Evolutionary conservation across 1,139 yeast species (phyloP).

Genomic region (Taphrina wiesneri): DNA sequence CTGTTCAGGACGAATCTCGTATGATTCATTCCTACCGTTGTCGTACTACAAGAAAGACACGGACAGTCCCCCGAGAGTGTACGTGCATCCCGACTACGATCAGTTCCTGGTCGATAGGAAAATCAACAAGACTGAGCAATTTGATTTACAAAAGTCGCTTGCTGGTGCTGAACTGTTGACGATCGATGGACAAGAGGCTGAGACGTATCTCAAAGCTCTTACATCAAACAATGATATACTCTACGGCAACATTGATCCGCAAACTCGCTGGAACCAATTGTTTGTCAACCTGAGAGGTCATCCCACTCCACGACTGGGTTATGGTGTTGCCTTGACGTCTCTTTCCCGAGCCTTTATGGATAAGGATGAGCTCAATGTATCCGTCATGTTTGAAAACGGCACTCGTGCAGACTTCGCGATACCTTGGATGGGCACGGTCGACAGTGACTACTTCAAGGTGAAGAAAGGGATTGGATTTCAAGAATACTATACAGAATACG

Average conservation of each 20-base stretch:
- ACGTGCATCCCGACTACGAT: conserved; percentile 12
- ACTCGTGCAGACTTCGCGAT: neutral
- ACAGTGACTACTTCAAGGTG: conserved; percentile 13
- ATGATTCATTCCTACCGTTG: conserved; percentile 11
- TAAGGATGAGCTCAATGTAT: neutral
- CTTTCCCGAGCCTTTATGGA: neutral
- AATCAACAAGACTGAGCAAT: conserved; percentile 13
- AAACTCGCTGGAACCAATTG: conserved; percentile 15
- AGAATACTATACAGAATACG: conserved; percentile 6
- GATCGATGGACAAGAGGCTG: conserved; percentile 10
- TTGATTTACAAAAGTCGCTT: conserved; percentile 10
- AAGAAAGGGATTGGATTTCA: neutral
- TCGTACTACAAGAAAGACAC: neutral
- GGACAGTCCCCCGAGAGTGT: neutral
- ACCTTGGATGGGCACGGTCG: conserved; percentile 15
- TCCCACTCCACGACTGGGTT: conserved; percentile 19
- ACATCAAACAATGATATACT: neutral
- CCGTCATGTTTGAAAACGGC: neutral
- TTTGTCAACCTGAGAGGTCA: conserved; percentile 19
- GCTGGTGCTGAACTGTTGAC: conserved; percentile 4
- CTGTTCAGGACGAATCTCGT: conserved; percentile 8
- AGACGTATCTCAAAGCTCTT: neutral
- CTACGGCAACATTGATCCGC: conserved; percentile 17
- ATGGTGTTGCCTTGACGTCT: conserved; percentile 11
- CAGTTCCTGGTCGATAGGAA: conserved; percentile 15